Evolutionary conservation across 257 asterid species (phyloP).

Genomic region (Solanum clarkiae): DNA sequence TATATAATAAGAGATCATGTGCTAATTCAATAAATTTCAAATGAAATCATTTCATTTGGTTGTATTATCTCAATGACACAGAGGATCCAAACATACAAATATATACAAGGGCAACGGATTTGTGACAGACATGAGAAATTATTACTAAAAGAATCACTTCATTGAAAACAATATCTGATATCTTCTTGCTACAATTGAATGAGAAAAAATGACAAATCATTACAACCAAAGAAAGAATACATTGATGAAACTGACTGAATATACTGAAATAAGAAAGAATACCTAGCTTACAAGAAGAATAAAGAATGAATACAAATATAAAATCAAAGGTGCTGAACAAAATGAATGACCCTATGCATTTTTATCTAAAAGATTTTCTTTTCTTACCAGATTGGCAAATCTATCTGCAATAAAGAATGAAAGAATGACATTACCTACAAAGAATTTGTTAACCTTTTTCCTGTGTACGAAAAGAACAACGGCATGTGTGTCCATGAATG

Average conservation of each 20-base stretch:
- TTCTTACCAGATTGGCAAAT: neutral
- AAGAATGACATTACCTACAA: conserved; percentile 51
- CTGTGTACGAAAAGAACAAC: conserved; percentile 5
- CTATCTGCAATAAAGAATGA: conserved; percentile 63
- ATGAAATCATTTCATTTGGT: neutral
- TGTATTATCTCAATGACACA: neutral
- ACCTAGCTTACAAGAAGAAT: neutral
- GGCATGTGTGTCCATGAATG: neutral
- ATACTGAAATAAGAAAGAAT: neutral
- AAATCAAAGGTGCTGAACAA: neutral
- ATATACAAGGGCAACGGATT: neutral
- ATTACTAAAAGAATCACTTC: neutral
- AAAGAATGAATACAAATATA: neutral
- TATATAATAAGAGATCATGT: neutral
- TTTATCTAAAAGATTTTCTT: neutral
- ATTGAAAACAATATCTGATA: neutral
- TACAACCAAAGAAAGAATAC: neutral
- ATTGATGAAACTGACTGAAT: neutral
- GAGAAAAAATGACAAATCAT: neutral
- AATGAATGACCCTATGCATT: neutral
- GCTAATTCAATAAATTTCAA: neutral
- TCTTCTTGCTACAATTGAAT: neutral
- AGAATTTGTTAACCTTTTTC: conserved; percentile 21
- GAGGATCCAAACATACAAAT: neutral
- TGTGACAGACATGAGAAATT: neutral